A percentile compares a stretch with the other conserved stretches of the same genome.
Evolutionary conservation across 805 yeast genomes (phyloP).

Genomic region (Wickerhamiella siamensis): DNA sequence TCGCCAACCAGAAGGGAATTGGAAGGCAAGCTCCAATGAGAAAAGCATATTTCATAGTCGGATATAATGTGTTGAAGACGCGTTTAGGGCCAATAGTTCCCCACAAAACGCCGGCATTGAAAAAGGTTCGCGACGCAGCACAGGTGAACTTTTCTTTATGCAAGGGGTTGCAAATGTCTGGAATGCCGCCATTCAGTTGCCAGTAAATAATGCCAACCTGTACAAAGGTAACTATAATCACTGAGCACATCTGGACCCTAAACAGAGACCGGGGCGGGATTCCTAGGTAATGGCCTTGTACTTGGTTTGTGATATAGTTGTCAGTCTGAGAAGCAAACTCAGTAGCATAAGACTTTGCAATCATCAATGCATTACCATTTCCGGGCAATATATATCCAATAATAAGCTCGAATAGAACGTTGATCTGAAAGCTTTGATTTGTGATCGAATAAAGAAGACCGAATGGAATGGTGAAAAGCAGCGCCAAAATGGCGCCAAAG

Average conservation of each 20-base stretch:
- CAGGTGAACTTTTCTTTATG: constrained; percentile 32
- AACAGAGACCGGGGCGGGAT: constrained; percentile 47
- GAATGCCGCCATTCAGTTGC: constrained; percentile 24
- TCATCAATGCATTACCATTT: constrained; percentile 39
- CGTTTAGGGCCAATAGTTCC: constrained; percentile 47
- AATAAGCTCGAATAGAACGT: constrained; percentile 35
- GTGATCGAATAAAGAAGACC: constrained; percentile 35
- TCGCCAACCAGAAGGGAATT: constrained; percentile 10
- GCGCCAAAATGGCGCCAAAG: constrained; percentile 37
- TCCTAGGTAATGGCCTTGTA: constrained; percentile 43
- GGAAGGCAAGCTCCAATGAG: constrained; percentile 34
- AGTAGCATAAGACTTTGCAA: constrained; percentile 37
- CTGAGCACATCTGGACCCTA: constrained; percentile 30
- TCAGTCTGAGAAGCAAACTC: constrained; percentile 54
- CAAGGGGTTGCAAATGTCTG: constrained; percentile 26
- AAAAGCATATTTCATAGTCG: constrained; percentile 48
- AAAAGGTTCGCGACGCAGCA: constrained; percentile 29
- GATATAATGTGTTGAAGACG: constrained; percentile 37
- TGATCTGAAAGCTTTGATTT: constrained; percentile 35
- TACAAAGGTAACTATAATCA: constrained; percentile 18
- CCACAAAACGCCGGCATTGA: constrained; percentile 39
- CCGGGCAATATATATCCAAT: constrained; percentile 44
- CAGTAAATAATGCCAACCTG: constrained; percentile 24
- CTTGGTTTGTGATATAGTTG: constrained; percentile 38
- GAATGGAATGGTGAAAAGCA: constrained; percentile 37